Percentiles rank a stretch among this genome's conserved stretches.
phyloP scores from a whole-genome alignment of 345 rosid genomes.

The Tarenaya hassleriana region DNA sequence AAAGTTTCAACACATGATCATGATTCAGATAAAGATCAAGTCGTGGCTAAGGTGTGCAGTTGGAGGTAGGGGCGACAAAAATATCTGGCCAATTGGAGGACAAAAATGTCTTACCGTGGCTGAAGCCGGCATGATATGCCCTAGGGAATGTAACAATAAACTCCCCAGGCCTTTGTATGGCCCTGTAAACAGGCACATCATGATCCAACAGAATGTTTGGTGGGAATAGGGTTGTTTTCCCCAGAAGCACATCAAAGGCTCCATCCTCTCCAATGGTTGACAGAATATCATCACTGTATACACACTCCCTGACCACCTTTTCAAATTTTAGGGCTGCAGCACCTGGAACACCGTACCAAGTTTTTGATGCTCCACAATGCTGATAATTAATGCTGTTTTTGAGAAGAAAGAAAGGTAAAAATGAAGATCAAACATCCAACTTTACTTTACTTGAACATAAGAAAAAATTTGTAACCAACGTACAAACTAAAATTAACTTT shows the following conservation, averaged over 20 bases:
- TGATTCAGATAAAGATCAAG: not conserved
- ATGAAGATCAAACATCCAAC: not conserved
- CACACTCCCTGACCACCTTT: constrained; percentile 80
- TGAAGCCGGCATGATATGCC: constrained; percentile 99
- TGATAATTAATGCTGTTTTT: constrained; percentile 87
- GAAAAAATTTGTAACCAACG: not conserved
- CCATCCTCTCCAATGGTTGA: constrained; percentile 85
- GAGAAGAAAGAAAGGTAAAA: constrained; percentile 3
- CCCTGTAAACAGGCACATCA: constrained; percentile 88
- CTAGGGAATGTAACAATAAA: constrained; percentile 86
- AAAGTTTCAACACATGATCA: constrained; percentile 22
- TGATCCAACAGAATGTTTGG: constrained; percentile 81
- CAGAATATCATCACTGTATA: constrained; percentile 67
- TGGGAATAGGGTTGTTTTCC: constrained; percentile 95
- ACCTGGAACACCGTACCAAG: constrained; percentile 99
- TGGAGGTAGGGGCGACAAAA: too few species aligned
- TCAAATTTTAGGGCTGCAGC: constrained; percentile 88
- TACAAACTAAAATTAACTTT: constrained; percentile 10
- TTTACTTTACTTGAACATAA: not conserved
- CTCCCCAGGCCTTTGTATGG: constrained; percentile 98
- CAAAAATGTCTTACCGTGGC: constrained; percentile 60
- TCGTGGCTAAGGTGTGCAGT: too few species aligned
- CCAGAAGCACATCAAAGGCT: constrained; percentile 92
- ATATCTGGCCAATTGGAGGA: constrained; percentile 1
- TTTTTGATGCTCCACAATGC: constrained; percentile 98